phyloP scores from a whole-genome alignment of 305 asterid genomes.

The Ajuga reptans region DNA sequence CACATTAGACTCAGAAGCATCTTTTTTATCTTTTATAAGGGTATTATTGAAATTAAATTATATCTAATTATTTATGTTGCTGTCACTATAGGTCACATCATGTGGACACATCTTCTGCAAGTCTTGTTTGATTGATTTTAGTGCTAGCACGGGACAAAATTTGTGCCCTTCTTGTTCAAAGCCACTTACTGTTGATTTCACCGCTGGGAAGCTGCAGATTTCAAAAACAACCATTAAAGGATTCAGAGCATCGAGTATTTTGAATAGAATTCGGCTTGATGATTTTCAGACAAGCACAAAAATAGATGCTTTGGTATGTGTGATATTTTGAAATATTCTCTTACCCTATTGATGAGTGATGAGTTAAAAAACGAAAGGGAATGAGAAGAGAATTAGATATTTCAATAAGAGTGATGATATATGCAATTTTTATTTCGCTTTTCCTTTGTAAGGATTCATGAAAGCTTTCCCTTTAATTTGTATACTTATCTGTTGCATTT shows the following conservation, averaged over 20 bases:
- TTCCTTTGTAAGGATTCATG: neutral
- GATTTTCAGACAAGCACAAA: constrained; percentile 88
- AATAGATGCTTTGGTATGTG: constrained; percentile 91
- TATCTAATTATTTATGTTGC: constrained; percentile 11
- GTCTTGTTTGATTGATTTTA: constrained; percentile 64
- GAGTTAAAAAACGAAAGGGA: neutral
- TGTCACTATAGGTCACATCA: constrained; percentile 54
- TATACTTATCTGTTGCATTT: neutral
- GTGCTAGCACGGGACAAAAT: constrained; percentile 56
- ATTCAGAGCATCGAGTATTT: constrained; percentile 72
- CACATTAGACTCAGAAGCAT: too few species aligned
- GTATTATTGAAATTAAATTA: too few species aligned
- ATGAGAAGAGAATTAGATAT: neutral
- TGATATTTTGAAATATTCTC: constrained; percentile 5
- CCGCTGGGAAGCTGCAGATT: constrained; percentile 39
- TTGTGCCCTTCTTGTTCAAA: constrained; percentile 84
- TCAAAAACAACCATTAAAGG: constrained; percentile 60
- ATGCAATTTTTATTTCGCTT: neutral
- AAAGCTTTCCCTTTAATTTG: neutral
- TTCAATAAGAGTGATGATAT: neutral
- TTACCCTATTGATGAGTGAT: neutral
- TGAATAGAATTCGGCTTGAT: constrained; percentile 65
- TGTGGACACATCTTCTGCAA: constrained; percentile 82
- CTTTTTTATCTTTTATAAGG: too few species aligned
- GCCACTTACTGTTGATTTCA: constrained; percentile 80